These are phyloP conservation scores for Leccinum huronense DNA, from an alignment of 1,284 basidiomycete species.

Conservation along the genomic window DNA sequence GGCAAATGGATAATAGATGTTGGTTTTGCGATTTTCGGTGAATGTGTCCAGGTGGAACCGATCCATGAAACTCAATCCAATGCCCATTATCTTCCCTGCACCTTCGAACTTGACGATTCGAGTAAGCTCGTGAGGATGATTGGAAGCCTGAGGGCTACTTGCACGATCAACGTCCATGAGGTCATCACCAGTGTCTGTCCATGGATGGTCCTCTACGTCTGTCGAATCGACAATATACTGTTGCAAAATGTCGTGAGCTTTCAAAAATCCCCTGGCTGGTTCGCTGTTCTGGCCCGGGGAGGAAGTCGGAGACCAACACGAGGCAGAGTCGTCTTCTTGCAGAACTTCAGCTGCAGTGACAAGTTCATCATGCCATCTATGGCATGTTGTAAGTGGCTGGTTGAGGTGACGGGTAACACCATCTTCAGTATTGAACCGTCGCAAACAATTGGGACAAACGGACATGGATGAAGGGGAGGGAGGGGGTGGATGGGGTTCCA, in stretches of 20 bases:
- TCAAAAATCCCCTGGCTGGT: not conserved
- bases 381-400: not conserved
- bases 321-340: not conserved
- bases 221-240: not conserved
- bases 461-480: not conserved
- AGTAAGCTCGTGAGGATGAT: not conserved
- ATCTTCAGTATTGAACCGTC: not conserved
- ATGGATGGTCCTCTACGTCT: not conserved
- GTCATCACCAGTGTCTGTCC: not conserved
- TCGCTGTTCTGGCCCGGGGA: not conserved
- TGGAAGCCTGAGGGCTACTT: not conserved
- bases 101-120: not conserved
- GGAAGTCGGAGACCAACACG: not conserved
- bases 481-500: no score
- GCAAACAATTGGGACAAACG: not conserved
- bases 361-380: not conserved
- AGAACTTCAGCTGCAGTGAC: not conserved
- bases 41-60: not conserved
- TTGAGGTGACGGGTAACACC: not conserved
- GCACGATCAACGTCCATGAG: not conserved
- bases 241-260: not conserved
- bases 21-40: not conserved
- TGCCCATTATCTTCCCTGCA: not conserved
- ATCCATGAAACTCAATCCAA: not conserved
- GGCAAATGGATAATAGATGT: slow-evolving; percentile 1